Evolutionary conservation across 345 rosid genomes (phyloP).

Genomic region (Geranium rotundifolium): DNA sequence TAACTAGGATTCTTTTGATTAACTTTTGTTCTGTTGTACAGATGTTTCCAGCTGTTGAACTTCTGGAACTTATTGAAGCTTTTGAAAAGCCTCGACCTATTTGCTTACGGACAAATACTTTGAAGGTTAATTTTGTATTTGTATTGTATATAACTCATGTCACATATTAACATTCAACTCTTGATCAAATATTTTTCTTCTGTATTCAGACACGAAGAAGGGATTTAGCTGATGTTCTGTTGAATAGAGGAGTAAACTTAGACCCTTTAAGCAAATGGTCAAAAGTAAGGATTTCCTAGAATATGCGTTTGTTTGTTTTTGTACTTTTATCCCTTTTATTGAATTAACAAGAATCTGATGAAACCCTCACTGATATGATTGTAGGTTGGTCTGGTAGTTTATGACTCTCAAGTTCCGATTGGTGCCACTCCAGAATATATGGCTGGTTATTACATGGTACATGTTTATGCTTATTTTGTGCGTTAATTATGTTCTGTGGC

Average conservation of each 20-base stretch:
- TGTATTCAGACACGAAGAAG: slow-evolving; percentile 59
- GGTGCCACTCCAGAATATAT: slow-evolving; percentile 98
- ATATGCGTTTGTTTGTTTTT: neutral
- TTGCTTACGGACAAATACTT: slow-evolving; percentile 76
- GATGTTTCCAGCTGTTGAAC: slow-evolving; percentile 95
- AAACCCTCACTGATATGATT: slow-evolving; percentile 6
- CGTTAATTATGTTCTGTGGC: neutral
- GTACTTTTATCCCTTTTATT: neutral
- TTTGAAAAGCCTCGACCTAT: slow-evolving; percentile 90
- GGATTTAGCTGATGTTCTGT: slow-evolving; percentile 88
- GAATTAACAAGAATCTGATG: neutral
- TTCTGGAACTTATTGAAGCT: slow-evolving; percentile 84
- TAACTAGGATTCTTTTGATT: neutral
- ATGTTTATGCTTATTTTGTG: neutral
- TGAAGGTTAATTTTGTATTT: slow-evolving; percentile 40
- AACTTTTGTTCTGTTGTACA: slow-evolving; percentile 21
- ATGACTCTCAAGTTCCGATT: slow-evolving; percentile 88
- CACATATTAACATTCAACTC: neutral
- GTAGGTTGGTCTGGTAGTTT: slow-evolving; percentile 86
- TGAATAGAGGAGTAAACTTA: slow-evolving; percentile 88
- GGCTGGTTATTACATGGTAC: slow-evolving; percentile 92
- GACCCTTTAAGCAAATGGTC: slow-evolving; percentile 98
- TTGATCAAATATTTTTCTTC: neutral
- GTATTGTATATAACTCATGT: neutral
- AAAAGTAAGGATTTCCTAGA: slow-evolving; percentile 37